A percentile compares a stretch with the other conserved stretches of the same genome.
Conservation (phyloP, 2,329 filamentous ascomycete genomes). For the Penicillium sp. region DNA sequence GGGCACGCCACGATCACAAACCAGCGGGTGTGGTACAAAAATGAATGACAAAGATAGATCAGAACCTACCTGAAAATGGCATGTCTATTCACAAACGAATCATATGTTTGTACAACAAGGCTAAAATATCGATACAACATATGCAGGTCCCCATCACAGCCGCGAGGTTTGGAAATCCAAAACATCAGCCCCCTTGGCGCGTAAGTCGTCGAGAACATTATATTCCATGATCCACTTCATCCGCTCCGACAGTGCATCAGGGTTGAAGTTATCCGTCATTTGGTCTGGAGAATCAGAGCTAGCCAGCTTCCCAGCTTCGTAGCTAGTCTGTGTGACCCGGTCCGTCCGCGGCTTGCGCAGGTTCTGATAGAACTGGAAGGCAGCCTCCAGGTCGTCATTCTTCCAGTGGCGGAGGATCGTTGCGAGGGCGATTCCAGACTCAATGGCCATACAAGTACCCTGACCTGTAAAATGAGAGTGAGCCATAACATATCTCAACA, state of each 20-base stretch:
- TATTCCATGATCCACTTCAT: constrained; percentile 44
- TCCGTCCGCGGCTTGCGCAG: constrained; percentile 42
- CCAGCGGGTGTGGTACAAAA: background rate
- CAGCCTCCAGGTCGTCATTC: constrained; percentile 27
- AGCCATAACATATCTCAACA: background rate
- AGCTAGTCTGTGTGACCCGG: constrained; percentile 37
- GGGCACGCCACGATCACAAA: background rate
- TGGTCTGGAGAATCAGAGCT: constrained; percentile 37
- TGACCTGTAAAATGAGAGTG: constrained; percentile 26
- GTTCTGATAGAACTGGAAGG: constrained; percentile 40
- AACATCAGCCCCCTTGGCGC: constrained; percentile 21
- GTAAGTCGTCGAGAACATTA: constrained; percentile 36
- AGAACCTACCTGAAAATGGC: background rate
- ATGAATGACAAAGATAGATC: background rate
- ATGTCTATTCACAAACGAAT: background rate
- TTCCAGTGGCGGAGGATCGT: constrained; percentile 36
- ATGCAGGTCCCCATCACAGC: constrained; percentile 7
- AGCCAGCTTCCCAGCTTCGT: constrained; percentile 40
- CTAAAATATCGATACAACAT: constrained; percentile 3
- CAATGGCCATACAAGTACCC: constrained; percentile 39
- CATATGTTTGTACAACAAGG: constrained; percentile 7
- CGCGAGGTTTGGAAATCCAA: constrained; percentile 23
- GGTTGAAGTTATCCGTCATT: constrained; percentile 32
- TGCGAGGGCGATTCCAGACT: constrained; percentile 37
- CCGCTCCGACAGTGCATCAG: constrained; percentile 30